Evolutionary conservation across 2,329 filamentous ascomycete species (phyloP), one percentile per base, ranked within the genome.

Genomic region (Fusarium compactum): DNA sequence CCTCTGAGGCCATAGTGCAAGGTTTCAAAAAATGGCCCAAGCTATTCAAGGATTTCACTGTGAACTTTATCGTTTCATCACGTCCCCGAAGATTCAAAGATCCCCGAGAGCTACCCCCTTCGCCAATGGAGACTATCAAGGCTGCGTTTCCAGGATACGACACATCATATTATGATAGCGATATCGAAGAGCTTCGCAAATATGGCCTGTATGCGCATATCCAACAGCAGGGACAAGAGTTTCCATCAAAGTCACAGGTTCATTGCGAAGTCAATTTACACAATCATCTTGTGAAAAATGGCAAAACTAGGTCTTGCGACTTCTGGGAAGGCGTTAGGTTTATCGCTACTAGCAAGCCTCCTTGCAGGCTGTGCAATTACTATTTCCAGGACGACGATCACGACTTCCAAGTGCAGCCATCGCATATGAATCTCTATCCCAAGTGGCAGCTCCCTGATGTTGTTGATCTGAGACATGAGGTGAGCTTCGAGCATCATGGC

Each of bases 261-360:
- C 57, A 59, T 30, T 45, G 57, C 41, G 57, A 59, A 16, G 41
- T 16, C 6, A 59, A 59, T 25, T 25, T 59, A 41, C 57, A 59
- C 40, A 20, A 38, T 16, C 29, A 59, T 46, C 57, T 59, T 30
- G 3, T 38, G 6, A 59, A 38, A 11, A 34, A 4, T 40, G 41
- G 57, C 5, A 59, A 59, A 25, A 59, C 30, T 24, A 40, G 57
- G 38, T 7, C 57, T 30, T 40, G 48, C 12, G 57, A 59, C 41
- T n/a, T 59, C 30, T 59, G 57, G 57, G 9, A 55, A 3, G 40
- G n/a, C 10, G 24, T 29, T 12, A 59, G 34, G 41, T 59, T 59
- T 14, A 59, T 59, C 10, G 57, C 57, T 40, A 59, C 57, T 24
- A 59, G 57, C 57, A 59, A 59, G 24, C 57, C 57, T 30, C 48